Evolutionary conservation across 208 protist species (phyloP).

Genomic region (Wallacemonas sp.): DNA sequence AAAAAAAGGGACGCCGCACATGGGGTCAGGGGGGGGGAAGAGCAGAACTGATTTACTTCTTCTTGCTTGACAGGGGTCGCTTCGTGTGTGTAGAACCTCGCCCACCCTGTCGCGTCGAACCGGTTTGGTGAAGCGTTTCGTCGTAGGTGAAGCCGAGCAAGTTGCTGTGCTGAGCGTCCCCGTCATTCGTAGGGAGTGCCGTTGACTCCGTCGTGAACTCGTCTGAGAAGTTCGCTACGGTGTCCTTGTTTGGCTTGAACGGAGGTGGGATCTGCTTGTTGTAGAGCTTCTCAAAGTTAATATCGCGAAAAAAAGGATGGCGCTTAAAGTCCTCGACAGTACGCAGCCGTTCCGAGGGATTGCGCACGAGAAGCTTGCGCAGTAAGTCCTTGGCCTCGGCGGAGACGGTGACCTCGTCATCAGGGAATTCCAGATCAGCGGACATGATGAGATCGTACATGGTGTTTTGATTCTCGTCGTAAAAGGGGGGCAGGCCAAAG

Average conservation of each 20-base stretch:
- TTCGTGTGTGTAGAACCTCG: constrained; percentile 14
- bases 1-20: background rate
- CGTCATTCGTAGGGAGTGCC: constrained; percentile 30
- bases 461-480: constrained; percentile 79
- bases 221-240: constrained; percentile 76
- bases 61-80: background rate
- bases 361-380: constrained; percentile 72
- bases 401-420: constrained; percentile 35
- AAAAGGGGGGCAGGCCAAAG: constrained; percentile 94
- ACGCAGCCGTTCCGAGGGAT: constrained; percentile 74
- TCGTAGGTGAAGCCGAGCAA: constrained; percentile 79
- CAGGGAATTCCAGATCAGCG: constrained; percentile 57
- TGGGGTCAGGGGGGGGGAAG: background rate
- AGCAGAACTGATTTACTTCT: background rate
- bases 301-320: constrained; percentile 83
- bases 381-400: constrained; percentile 76
- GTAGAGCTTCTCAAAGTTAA: constrained; percentile 66
- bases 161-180: constrained; percentile 28
- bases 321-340: constrained; percentile 77
- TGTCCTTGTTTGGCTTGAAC: constrained; percentile 66
- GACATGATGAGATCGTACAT: constrained; percentile 88
- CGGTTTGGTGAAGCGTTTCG: background rate
- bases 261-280: constrained; percentile 65
- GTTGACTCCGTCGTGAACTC: constrained; percentile 67
- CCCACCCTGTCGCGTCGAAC: background rate